Evolutionary conservation across 1,284 basidiomycete genomes (phyloP).

Genomic region (Irpex lacteus): DNA sequence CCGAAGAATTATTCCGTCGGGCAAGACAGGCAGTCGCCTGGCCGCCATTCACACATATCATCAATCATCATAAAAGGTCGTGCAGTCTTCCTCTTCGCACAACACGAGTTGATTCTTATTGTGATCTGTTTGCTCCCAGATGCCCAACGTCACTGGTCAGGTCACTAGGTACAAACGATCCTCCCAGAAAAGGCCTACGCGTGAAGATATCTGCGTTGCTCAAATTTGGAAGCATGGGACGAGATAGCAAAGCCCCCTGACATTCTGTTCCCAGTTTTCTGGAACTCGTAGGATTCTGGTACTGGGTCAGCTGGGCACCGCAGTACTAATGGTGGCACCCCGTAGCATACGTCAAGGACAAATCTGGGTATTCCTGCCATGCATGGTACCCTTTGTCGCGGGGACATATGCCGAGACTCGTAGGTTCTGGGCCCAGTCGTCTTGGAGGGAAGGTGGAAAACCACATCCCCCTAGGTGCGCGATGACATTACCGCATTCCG

Average conservation of each 20-base stretch:
- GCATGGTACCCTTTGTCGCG: background rate
- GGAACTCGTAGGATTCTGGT: background rate
- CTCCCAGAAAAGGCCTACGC: constrained; percentile 1
- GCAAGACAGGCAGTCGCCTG: background rate
- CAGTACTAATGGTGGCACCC: background rate
- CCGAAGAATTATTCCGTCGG: background rate
- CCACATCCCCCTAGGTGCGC: background rate
- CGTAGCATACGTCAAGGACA: background rate
- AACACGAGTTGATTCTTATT: background rate
- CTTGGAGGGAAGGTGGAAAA: background rate
- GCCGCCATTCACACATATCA: background rate
- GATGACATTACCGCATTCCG: background rate
- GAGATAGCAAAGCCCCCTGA: background rate
- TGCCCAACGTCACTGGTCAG: background rate
- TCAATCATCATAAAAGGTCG: background rate
- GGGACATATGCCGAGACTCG: background rate
- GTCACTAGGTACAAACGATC: constrained; percentile 4
- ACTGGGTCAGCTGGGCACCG: background rate
- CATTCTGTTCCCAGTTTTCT: constrained; percentile 2
- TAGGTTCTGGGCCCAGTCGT: background rate
- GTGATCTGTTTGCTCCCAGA: constrained; percentile 1
- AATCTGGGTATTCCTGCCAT: background rate
- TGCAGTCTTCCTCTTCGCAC: background rate
- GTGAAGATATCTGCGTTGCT: background rate
- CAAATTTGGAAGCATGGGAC: background rate